Percentiles rank a stretch among this genome's conserved stretches.
phyloP scores from a whole-genome alignment of 208 protist genomes.

The Leishmania major region DNA sequence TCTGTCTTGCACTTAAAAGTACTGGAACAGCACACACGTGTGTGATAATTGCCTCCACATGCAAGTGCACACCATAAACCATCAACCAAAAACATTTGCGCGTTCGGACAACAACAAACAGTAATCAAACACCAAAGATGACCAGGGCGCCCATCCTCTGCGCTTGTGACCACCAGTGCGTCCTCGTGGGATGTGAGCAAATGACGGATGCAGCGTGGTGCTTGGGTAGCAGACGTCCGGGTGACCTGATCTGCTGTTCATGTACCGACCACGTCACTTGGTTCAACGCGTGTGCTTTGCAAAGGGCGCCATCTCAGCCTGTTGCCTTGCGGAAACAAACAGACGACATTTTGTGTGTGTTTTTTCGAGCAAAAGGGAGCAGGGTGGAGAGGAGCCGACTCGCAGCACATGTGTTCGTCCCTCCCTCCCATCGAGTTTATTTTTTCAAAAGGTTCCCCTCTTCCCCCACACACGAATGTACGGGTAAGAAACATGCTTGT shows the following conservation, averaged over 20 bases:
- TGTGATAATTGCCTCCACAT: neutral
- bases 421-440: neutral
- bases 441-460: neutral
- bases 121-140: neutral
- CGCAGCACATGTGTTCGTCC: neutral
- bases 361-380: too few relatives aligned
- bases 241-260: neutral
- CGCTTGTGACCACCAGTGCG: neutral
- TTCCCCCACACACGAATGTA: neutral
- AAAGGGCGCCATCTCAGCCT: neutral
- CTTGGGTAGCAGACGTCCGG: neutral
- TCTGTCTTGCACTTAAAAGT: neutral
- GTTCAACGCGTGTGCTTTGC: neutral
- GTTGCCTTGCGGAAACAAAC: neutral
- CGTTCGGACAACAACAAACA: neutral
- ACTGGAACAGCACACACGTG: neutral
- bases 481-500: neutral
- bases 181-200: neutral
- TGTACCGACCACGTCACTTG: neutral
- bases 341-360: neutral
- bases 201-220: neutral
- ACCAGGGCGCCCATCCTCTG: neutral
- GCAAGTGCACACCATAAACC: neutral
- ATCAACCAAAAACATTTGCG: neutral
- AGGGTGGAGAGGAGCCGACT: neutral